Percentiles rank a stretch among this genome's conserved stretches.
Evolutionary conservation across 176 grass and related monocot species (phyloP).

Genomic region (Aegilops bicornis): DNA sequence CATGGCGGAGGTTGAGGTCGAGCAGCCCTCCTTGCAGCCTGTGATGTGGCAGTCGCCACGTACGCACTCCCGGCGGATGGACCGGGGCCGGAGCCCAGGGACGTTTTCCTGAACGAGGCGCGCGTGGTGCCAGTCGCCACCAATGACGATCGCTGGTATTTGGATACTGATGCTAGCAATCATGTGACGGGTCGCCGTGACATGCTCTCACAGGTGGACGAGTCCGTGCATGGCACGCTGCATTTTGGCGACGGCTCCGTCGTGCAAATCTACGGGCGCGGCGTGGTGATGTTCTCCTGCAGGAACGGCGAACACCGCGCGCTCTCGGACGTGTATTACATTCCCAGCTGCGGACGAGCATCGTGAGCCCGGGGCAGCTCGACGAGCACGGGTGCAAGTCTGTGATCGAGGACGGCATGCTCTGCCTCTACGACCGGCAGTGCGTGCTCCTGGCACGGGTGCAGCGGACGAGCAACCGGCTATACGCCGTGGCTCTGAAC

Average conservation of each 20-base stretch:
- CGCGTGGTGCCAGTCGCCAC: too few relatives aligned
- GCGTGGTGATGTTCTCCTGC: background rate
- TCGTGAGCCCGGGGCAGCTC: background rate
- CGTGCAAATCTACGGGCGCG: background rate
- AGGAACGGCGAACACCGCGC: background rate
- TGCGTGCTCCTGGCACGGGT: background rate
- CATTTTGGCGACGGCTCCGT: too few relatives aligned
- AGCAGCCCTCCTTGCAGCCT: background rate
- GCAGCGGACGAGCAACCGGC: background rate
- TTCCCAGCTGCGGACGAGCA: background rate
- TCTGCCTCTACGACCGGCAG: background rate
- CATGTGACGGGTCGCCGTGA: too few relatives aligned
- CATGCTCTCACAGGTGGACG: background rate
- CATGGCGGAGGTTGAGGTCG: too few relatives aligned
- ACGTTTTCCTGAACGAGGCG: too few relatives aligned
- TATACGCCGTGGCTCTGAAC: background rate
- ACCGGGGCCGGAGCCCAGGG: too few relatives aligned
- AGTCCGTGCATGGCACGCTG: rapidly evolving
- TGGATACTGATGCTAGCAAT: too few relatives aligned
- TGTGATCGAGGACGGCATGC: background rate
- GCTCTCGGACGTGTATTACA: background rate
- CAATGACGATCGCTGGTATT: too few relatives aligned
- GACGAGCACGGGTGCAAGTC: background rate
- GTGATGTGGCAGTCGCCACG: rapidly evolving
- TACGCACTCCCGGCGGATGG: rapidly evolving